These are phyloP conservation scores for Penicillium canescens DNA, from an alignment of 495 filamentous ascomycete species.

Conservation along the genomic window DNA sequence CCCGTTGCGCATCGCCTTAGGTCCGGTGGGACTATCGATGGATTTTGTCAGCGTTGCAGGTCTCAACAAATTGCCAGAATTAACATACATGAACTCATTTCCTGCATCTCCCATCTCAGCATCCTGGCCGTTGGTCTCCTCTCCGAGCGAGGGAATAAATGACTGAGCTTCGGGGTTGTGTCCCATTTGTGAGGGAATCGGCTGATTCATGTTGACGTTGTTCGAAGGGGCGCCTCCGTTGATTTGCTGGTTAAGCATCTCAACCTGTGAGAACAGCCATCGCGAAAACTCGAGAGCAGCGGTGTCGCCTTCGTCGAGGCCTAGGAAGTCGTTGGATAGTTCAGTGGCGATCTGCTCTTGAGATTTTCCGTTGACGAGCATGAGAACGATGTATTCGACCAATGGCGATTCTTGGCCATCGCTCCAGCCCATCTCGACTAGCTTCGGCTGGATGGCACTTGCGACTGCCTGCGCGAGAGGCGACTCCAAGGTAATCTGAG, in stretches of 20 bases:
- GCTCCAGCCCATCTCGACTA: conserved; percentile 93
- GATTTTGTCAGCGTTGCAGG: conserved; percentile 14
- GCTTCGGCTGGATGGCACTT: conserved; percentile 80
- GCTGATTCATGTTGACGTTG: conserved; percentile 24
- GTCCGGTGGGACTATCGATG: conserved; percentile 77
- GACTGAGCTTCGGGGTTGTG: conserved; percentile 25
- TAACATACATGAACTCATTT: conserved; percentile 68
- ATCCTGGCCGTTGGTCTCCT: conserved; percentile 45
- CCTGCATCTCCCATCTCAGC: conserved; percentile 69
- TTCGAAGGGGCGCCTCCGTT: conserved; percentile 41
- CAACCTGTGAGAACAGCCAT: conserved; percentile 89
- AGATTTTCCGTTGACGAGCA: conserved; percentile 93
- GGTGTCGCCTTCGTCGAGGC: conserved; percentile 77
- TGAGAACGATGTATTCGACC: conserved; percentile 93
- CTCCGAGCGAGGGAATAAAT: not conserved
- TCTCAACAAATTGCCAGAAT: not conserved
- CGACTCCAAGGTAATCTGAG: conserved; percentile 19
- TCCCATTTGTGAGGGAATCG: conserved; percentile 37
- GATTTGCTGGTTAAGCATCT: conserved; percentile 62
- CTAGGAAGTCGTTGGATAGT: conserved; percentile 84
- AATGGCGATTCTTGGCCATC: conserved; percentile 79
- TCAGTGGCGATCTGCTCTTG: conserved; percentile 87
- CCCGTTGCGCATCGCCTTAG: conserved; percentile 89
- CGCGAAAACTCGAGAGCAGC: conserved; percentile 79
- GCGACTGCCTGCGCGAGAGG: conserved; percentile 81